Evolutionary conservation across 192 early-diverging fungal genomes (phyloP).

Genomic region (Coemansia sp.): DNA sequence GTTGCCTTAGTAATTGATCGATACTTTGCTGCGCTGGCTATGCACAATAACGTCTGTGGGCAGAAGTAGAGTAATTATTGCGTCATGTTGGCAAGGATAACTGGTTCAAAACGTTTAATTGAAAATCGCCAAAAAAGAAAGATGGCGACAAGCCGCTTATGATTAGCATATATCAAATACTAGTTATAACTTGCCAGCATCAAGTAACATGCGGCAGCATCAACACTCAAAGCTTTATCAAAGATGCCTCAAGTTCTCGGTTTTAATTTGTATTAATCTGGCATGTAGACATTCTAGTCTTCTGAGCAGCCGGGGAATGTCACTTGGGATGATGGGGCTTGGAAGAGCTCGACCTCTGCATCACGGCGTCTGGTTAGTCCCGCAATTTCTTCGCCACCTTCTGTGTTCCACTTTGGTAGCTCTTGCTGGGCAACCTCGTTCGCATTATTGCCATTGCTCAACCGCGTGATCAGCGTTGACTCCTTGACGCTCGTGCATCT

Average conservation of each 20-base stretch:
- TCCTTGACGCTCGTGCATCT: background rate
- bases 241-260: too few species aligned
- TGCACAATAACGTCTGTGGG: background rate
- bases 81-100: too few species aligned
- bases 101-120: too few species aligned
- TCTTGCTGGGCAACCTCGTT: background rate
- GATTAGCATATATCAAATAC: too few species aligned
- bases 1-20: conserved; percentile 9
- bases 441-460: background rate
- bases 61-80: too few species aligned
- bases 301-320: background rate
- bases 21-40: background rate
- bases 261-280: too few species aligned
- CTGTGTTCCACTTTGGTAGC: background rate
- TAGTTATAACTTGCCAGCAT: too few species aligned
- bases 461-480: background rate
- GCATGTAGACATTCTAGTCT: too few species aligned
- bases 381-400: background rate
- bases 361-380: background rate
- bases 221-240: too few species aligned
- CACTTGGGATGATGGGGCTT: background rate
- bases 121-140: too few species aligned
- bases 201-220: too few species aligned
- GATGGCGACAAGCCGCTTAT: too few species aligned
- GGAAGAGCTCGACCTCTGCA: background rate